These are phyloP conservation scores for Zasmidium cellare DNA, from an alignment of 2,329 filamentous ascomycete species.

Conservation along the genomic window DNA sequence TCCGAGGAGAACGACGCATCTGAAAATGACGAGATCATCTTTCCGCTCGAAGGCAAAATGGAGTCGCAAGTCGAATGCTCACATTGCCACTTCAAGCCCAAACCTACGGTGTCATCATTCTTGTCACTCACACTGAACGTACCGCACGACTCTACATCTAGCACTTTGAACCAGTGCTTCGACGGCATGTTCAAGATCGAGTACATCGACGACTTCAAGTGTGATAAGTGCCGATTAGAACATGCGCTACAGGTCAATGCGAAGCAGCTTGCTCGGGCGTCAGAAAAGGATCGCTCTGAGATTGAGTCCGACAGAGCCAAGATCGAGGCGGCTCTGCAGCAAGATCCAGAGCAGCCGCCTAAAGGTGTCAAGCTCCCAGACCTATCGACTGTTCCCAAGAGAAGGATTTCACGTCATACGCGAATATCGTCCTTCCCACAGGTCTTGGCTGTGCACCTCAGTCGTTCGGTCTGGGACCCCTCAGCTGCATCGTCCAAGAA, in stretches of 20 bases:
- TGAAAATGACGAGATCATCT: conserved; percentile 63
- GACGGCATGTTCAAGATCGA: conserved; percentile 94
- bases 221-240: conserved; percentile 85
- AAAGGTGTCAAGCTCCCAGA: conserved; percentile 74
- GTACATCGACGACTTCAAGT: conserved; percentile 95
- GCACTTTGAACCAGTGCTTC: conserved; percentile 83
- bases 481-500: conserved; percentile 80
- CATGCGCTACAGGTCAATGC: conserved; percentile 70
- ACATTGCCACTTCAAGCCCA: conserved; percentile 86
- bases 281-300: conserved; percentile 43
- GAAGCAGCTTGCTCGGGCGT: conserved; percentile 58
- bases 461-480: conserved; percentile 84
- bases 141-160: conserved; percentile 69
- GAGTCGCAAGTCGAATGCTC: conserved; percentile 96
- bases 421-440: conserved; percentile 86
- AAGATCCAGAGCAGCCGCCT: conserved; percentile 76
- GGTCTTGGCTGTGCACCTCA: conserved; percentile 87
- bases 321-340: conserved; percentile 70
- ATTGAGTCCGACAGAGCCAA: conserved; percentile 62
- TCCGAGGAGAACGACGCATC: conserved; percentile 33
- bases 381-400: conserved; percentile 70
- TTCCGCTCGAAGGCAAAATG: conserved; percentile 87
- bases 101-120: conserved; percentile 78
- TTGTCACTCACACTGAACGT: conserved; percentile 91
- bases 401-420: conserved; percentile 83